These are phyloP conservation scores for Lycium barbarum DNA, from an alignment of 257 asterid species.

Conservation along the genomic window DNA sequence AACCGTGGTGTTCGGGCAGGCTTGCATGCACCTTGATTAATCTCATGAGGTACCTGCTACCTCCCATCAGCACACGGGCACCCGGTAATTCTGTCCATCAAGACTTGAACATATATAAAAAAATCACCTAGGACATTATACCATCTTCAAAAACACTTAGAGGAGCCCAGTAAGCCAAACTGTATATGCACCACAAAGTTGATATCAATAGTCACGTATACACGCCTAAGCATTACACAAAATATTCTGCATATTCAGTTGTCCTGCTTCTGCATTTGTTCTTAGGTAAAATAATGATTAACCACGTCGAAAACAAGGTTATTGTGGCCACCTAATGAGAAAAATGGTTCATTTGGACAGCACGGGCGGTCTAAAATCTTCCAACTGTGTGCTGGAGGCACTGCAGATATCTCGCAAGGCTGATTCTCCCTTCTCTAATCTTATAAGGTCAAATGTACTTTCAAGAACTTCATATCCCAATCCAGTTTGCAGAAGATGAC, in stretches of 20 bases:
- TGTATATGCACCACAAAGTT: slow-evolving; percentile 7
- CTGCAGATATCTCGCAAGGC: slow-evolving; percentile 56
- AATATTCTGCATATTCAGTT: slow-evolving; percentile 9
- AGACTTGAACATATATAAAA: background rate
- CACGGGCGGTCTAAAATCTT: slow-evolving; percentile 57
- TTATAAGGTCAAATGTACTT: slow-evolving; percentile 50
- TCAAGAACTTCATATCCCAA: slow-evolving; percentile 67
- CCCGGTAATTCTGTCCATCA: background rate
- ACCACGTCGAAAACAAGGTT: slow-evolving; percentile 24
- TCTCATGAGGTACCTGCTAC: background rate
- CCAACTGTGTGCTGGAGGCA: slow-evolving; percentile 51
- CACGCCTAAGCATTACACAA: background rate
- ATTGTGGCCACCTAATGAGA: slow-evolving; percentile 11
- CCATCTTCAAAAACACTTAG: background rate
- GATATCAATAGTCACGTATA: background rate
- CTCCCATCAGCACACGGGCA: background rate
- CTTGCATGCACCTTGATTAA: background rate
- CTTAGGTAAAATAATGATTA: background rate
- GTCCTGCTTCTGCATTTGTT: slow-evolving; percentile 28
- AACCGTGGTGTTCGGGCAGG: background rate
- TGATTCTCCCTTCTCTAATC: slow-evolving; percentile 65
- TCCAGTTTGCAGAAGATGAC: slow-evolving; percentile 60
- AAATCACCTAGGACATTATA: background rate
- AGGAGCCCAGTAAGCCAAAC: background rate
- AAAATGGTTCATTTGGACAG: slow-evolving; percentile 29